Evolutionary conservation across 2,329 filamentous ascomycete genomes (phyloP), one percentile per base, ranked within the genome.

Genomic region (Gyromitra esculenta): DNA sequence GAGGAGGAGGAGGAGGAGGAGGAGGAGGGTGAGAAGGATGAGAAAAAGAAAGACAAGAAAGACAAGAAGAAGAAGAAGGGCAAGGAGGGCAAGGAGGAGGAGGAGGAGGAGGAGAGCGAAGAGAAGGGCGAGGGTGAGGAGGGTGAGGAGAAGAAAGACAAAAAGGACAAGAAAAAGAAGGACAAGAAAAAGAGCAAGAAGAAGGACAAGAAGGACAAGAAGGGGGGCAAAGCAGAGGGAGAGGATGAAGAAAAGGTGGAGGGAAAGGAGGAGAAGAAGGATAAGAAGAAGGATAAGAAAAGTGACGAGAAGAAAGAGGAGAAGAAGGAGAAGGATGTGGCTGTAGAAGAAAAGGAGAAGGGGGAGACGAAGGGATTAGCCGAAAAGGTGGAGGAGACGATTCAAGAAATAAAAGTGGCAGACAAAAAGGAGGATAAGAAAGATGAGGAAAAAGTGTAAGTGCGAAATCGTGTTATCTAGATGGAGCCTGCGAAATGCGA

Each of bases 211-310:
- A 43, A 63, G 9, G 52, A 62, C 11, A 31, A 79, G n/a, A 60
- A 21, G 21, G 64, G 60, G 25, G 56, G 63, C 4, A 39, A 52
- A 5, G 50, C 35, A n/a, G 59, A 67, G 31, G 57, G 43, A 15
- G 62, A 72, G 18, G 59, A 73, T 21, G 71, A 59, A 4, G 35
- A 73, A 21, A 62, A 56, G 21, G 35, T 70, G 13, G 35, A 18
- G 1, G n/a, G 56, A 43, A 39, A 6, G 81, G 83, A 45, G 82
- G 84, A 50, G 80, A 83, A 1, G 82, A 86, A 35, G 82, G 11
- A 68, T 7, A 25, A n/a, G 15, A 18, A n/a, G 41, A 45, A 43
- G 6, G 35, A 43, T 4, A 7, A 59, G 5, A 9, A 68, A 1
- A 11, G 18, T 7, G 11, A 76, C 2, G 31, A 57, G 18, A 48